Evolutionary conservation across 2,329 filamentous ascomycete species (phyloP), one percentile per base, ranked within the genome.

Genomic region (Beauveria medogensis): DNA sequence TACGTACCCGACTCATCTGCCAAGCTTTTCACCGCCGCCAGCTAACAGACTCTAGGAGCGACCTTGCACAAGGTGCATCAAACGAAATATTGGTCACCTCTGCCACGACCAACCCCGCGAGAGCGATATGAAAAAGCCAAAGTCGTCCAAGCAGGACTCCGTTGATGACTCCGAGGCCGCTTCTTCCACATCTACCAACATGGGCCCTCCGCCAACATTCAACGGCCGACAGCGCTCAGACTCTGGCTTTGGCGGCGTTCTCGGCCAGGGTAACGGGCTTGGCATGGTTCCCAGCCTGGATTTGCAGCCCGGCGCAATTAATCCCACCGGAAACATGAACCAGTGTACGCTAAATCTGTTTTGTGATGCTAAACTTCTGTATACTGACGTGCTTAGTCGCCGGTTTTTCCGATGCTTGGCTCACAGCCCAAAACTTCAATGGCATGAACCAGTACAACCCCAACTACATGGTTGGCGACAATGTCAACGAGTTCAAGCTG

Each of bases 101-200:
- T 99, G 94, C 76, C 94, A 97, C 78, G 94, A 99, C 76, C 94
- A 97, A 77, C 93, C 92, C 67, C 88, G 93, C 74, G 93, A 99
- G 71, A 80, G 86, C 67, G 84, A 87, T 64, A 75, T 88, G 63
- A 96, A 94, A 77, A 93, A 92, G 76, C 77, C 83, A 68, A 96
- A 93, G 77, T 82, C 79, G 71, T 80, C 84, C 79, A 65, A 82
- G 79, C 76, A 78, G 48, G 80, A 81, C 61, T 86, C 89, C 68
- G 86, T 89, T 71, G 81, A 85, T 65, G 82, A 83, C 59, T 73
- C 76, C 65, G 78, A 80, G 68, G 69, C 80, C 51, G 72, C 72
- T 63, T 82, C 84, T 59, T 73, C 80, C 66, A 76, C 76, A 63
- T 78, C 79, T 70, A 81, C 78, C 73, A 79, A 86, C 58, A 79